Percentiles rank a stretch among this genome's conserved stretches.
phyloP scores from a whole-genome alignment of 371 early-diverging fungal species.

The Blakeslea trispora region DNA sequence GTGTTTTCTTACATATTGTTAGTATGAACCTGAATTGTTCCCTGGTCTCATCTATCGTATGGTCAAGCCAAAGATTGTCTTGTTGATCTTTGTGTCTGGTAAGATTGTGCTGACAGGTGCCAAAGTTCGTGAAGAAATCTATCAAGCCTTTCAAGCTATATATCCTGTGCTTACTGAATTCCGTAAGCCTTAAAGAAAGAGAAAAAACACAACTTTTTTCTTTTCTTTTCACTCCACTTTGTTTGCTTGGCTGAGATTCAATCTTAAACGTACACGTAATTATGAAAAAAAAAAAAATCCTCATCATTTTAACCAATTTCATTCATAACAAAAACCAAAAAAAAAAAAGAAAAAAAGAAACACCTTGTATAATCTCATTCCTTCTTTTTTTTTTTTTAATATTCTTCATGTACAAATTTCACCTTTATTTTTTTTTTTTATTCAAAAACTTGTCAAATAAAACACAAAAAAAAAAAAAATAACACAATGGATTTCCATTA shows the following conservation, averaged over 20 bases:
- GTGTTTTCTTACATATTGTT: constrained; percentile 14
- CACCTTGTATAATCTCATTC: neutral
- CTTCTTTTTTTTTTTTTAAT: neutral
- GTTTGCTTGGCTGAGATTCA: neutral
- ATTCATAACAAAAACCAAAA: too few relatives aligned
- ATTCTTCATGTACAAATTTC: neutral
- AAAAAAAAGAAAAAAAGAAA: neutral
- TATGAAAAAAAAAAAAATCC: too few relatives aligned
- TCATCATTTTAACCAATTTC: neutral
- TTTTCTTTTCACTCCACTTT: neutral
- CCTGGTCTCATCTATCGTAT: constrained; percentile 99
- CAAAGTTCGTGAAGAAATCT: constrained; percentile 99
- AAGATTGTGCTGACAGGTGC: constrained; percentile 99
- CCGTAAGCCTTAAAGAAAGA: constrained; percentile 66
- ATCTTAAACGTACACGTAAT: neutral
- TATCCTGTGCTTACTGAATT: constrained; percentile 98
- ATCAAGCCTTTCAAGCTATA: constrained; percentile 99
- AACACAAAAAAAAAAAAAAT: neutral
- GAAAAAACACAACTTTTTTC: constrained; percentile 1
- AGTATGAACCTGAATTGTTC: constrained; percentile 99
- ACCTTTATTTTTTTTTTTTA: neutral
- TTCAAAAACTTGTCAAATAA: neutral
- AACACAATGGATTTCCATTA: neutral
- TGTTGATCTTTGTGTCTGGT: constrained; percentile 99
- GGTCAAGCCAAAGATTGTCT: constrained; percentile 99